A percentile compares a stretch with the other conserved stretches of the same genome.
phyloP scores from a whole-genome alignment of 495 filamentous ascomycete genomes.

The Mycothermus thermophilus region DNA sequence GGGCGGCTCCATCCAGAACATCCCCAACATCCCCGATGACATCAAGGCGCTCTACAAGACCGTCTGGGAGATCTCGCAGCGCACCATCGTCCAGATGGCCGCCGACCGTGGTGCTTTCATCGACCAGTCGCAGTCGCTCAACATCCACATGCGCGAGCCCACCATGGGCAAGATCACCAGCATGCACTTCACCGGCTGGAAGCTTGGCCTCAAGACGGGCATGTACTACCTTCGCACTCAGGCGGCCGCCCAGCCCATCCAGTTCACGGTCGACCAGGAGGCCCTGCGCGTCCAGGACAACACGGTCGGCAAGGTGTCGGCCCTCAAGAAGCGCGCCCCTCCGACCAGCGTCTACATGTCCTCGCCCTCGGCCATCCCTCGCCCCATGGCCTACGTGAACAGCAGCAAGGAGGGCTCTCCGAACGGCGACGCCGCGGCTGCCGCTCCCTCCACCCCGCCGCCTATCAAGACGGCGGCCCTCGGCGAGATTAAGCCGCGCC shows the following conservation, averaged over 20 bases:
- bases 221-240: constrained; percentile 99
- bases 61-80: constrained; percentile 98
- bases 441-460: constrained; percentile 47
- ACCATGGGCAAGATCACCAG: constrained; percentile 99
- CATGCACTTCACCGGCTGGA: constrained; percentile 99
- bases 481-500: constrained; percentile 26
- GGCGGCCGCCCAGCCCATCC: constrained; percentile 90
- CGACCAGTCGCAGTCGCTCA: constrained; percentile 95
- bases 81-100: constrained; percentile 89
- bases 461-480: constrained; percentile 26
- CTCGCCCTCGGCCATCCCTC: constrained; percentile 25
- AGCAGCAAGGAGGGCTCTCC: constrained; percentile 25
- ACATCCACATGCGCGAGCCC: constrained; percentile 98
- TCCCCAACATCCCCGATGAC: constrained; percentile 87
- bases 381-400: constrained; percentile 23
- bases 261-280: constrained; percentile 98
- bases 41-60: constrained; percentile 98
- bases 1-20: constrained; percentile 88
- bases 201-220: constrained; percentile 95
- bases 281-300: constrained; percentile 81
- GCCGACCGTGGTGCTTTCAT: constrained; percentile 97
- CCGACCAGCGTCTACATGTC: constrained; percentile 41
- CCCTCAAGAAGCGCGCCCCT: constrained; percentile 53
- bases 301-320: constrained; percentile 51
- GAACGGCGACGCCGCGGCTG: constrained; percentile 25